Conservation (phyloP, 2,329 filamentous ascomycete genomes). For the Incumbomyces delicatus region DNA sequence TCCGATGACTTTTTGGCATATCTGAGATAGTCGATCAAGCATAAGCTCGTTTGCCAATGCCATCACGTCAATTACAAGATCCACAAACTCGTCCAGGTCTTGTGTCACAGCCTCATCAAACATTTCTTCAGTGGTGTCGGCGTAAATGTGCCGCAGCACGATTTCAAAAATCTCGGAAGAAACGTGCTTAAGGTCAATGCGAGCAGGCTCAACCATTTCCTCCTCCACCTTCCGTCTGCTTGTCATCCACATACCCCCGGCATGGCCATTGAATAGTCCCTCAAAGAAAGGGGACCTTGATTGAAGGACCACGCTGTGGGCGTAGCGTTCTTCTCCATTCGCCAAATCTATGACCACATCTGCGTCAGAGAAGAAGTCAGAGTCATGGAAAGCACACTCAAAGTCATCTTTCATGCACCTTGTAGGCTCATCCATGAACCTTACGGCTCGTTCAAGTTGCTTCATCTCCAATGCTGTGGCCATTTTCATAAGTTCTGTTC, state of each 20-base stretch:
- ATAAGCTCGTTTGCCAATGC: slow-evolving; percentile 87
- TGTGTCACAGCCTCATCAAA: slow-evolving; percentile 66
- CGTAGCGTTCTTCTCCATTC: slow-evolving; percentile 55
- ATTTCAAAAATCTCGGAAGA: slow-evolving; percentile 62
- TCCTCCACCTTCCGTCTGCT: slow-evolving; percentile 48
- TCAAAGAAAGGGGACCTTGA: slow-evolving; percentile 87
- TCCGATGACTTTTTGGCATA: slow-evolving; percentile 77
- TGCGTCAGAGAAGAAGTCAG: slow-evolving; percentile 63
- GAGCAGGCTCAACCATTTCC: slow-evolving; percentile 43
- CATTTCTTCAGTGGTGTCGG: slow-evolving; percentile 67
- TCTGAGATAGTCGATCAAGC: slow-evolving; percentile 80
- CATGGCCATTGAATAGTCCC: slow-evolving; percentile 79
- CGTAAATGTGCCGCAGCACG: slow-evolving; percentile 73
- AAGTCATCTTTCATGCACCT: slow-evolving; percentile 61
- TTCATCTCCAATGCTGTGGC: slow-evolving; percentile 60
- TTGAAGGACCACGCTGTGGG: slow-evolving; percentile 71
- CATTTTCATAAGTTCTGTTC: slow-evolving; percentile 79
- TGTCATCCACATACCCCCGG: slow-evolving; percentile 73
- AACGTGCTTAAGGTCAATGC: slow-evolving; percentile 76
- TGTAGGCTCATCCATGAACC: slow-evolving; percentile 59
- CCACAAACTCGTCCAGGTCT: slow-evolving; percentile 73
- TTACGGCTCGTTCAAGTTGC: slow-evolving; percentile 65
- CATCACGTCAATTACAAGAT: slow-evolving; percentile 85
- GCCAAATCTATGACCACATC: slow-evolving; percentile 73
- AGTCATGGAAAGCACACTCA: slow-evolving; percentile 56